Conservation (phyloP, 108 stramenopile species). For the Cyclotella kingstonii region DNA sequence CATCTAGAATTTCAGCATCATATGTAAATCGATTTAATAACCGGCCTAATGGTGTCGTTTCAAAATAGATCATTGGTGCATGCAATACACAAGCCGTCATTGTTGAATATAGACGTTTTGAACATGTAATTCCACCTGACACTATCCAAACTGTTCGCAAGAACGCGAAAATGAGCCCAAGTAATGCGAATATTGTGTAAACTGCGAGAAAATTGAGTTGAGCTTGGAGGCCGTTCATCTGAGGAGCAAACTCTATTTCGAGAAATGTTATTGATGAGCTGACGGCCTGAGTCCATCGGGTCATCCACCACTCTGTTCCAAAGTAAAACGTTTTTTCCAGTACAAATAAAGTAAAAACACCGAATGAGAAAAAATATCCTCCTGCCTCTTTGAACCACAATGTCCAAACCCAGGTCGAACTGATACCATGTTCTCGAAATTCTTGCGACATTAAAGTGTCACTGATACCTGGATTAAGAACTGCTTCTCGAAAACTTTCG, state of each 20-base stretch:
- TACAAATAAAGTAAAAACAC: conserved; percentile 48
- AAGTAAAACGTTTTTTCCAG: conserved; percentile 80
- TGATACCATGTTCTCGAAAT: conserved; percentile 73
- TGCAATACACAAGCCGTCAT: conserved; percentile 53
- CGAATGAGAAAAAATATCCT: conserved; percentile 52
- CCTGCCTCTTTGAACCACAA: conserved; percentile 85
- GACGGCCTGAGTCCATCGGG: conserved; percentile 69
- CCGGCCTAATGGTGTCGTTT: conserved; percentile 92
- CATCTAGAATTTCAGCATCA: conserved; percentile 84
- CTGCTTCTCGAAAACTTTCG: conserved; percentile 17
- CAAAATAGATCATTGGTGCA: conserved; percentile 90
- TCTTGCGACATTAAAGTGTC: conserved; percentile 69
- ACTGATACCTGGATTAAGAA: conserved; percentile 9
- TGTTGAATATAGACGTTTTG: conserved; percentile 28
- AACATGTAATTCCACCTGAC: conserved; percentile 37
- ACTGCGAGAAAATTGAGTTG: conserved; percentile 65
- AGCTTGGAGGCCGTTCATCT: conserved; percentile 60
- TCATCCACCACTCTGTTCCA: conserved; percentile 82
- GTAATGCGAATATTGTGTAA: conserved; percentile 49
- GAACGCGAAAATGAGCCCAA: conserved; percentile 55
- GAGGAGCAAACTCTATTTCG: conserved; percentile 58
- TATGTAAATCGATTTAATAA: conserved; percentile 92
- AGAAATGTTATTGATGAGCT: conserved; percentile 43
- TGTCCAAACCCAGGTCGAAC: conserved; percentile 63
- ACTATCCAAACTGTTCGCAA: conserved; percentile 61